Evolutionary conservation across 164 flowering plant genomes (phyloP), one percentile per base, ranked within the genome.

Genomic region (Pachysandra terminalis): DNA sequence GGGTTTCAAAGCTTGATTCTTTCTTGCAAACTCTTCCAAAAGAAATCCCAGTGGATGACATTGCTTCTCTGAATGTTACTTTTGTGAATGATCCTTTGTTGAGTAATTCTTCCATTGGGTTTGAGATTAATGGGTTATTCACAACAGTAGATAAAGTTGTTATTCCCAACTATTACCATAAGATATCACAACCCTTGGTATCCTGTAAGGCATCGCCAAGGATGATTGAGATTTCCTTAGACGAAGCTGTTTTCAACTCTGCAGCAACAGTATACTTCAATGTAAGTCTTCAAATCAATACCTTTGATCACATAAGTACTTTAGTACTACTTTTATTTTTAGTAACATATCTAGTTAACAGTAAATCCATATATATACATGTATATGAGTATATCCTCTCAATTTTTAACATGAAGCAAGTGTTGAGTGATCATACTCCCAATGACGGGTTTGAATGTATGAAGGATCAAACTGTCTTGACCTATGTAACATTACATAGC

Each of bases 101-200:
- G 73, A 79, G 74, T 64, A 80, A 81, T 77, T 79, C 86, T 62
- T 88, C 93, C 21, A 75, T 94, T 70, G 88, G 80, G 59, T 76
- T 94, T 74, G 87, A 86, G 71, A 89, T 91, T 49, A 81, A 86
- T 80, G 98, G 98, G 48, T 73, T 88, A 69, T 90, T 94, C 78
- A 82, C 77, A 17, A 32, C 74, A 64, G 74, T 66, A 56, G 45
- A 70, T 48, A 71, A 65, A 19, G 64, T 14, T 52, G 35, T 61
- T 6, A 32, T 52, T 56, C 53, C 70, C 56, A 72, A 49, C 28
- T 54, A 66, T 71, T 61, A 41, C 67, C 32, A 53, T 49, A 66
- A 41, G 35, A 74, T 61, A 65, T 72, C 55, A 27, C 67, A 72
- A 40, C 49, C 74, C 62, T 63, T 67, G 63, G 71, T 65, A 61